A percentile compares a stretch with the other conserved stretches of the same genome.
phyloP scores from a whole-genome alignment of 164 flowering plant genomes.

The Dillenia suffruticosa region DNA sequence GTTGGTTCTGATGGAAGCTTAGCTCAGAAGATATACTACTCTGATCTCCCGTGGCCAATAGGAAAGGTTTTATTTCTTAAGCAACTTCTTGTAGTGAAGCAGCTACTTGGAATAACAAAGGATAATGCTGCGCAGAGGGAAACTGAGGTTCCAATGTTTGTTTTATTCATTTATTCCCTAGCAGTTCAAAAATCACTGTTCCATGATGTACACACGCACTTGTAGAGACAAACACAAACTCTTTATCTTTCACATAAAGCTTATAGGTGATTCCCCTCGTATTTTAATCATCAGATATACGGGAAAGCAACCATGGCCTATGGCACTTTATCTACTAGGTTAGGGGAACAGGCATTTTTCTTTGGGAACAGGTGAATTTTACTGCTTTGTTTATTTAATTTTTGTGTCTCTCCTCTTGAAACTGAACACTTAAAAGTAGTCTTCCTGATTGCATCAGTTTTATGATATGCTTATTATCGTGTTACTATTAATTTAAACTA shows the following conservation, averaged over 20 bases:
- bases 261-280: too few species aligned
- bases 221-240: too few species aligned
- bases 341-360: slow-evolving; percentile 67
- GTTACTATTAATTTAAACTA: neutral
- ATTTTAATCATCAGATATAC: slow-evolving; percentile 52
- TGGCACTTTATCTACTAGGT: slow-evolving; percentile 64
- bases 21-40: slow-evolving; percentile 63
- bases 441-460: too few species aligned
- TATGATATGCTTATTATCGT: too few species aligned
- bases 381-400: neutral
- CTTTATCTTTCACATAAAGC: too few species aligned
- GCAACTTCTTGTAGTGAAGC: slow-evolving; percentile 51
- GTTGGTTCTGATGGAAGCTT: slow-evolving; percentile 54
- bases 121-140: slow-evolving; percentile 65
- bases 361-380: slow-evolving; percentile 59
- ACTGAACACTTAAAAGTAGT: too few species aligned
- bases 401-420: neutral
- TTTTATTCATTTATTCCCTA: slow-evolving; percentile 1
- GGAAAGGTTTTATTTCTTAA: slow-evolving; percentile 67
- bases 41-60: slow-evolving; percentile 92
- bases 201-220: too few species aligned
- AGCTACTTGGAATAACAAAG: slow-evolving; percentile 62
- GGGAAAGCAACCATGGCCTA: slow-evolving; percentile 64
- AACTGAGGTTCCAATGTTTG: slow-evolving; percentile 48
- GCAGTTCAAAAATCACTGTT: too few species aligned